These are phyloP conservation scores for Ajuga reptans DNA, from an alignment of 305 asterid species.

Conservation along the genomic window DNA sequence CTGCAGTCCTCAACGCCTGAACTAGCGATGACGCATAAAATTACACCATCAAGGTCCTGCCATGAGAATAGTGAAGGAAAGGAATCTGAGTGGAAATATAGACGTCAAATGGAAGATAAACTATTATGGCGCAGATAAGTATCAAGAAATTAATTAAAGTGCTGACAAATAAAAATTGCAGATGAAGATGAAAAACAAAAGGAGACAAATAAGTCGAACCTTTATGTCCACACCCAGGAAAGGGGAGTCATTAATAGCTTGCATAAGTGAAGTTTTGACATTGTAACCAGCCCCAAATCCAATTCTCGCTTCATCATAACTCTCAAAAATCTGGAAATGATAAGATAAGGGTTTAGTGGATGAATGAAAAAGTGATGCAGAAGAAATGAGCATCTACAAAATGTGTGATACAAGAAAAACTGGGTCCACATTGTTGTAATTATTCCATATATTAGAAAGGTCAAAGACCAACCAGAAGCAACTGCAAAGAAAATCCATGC, in stretches of 20 bases:
- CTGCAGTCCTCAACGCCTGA: constrained; percentile 47
- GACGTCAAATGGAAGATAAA: constrained; percentile 21
- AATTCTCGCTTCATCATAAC: constrained; percentile 57
- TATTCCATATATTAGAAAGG: constrained; percentile 1
- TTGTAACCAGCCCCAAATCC: constrained; percentile 81
- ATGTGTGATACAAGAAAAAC: constrained; percentile 13
- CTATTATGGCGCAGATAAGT: constrained; percentile 1
- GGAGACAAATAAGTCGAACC: constrained; percentile 33
- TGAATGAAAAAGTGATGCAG: constrained; percentile 3
- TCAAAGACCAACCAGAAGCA: background rate
- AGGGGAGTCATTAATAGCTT: constrained; percentile 77
- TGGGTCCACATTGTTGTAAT: constrained; percentile 4
- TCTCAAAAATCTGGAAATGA: constrained; percentile 57
- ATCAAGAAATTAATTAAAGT: constrained; percentile 1
- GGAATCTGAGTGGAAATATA: constrained; percentile 19
- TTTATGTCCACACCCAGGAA: constrained; percentile 62
- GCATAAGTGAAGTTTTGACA: constrained; percentile 57
- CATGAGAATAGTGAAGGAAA: constrained; percentile 18
- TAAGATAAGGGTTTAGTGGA: constrained; percentile 24
- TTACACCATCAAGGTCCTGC: constrained; percentile 64
- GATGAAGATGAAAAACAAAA: constrained; percentile 8
- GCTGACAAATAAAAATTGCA: background rate
- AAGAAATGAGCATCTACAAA: constrained; percentile 13
- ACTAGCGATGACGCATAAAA: constrained; percentile 72
- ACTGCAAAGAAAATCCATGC: background rate